Evolutionary conservation across 768 basidiomycete species (phyloP), one percentile per base, ranked within the genome.

Genomic region (Serendipita indica): DNA sequence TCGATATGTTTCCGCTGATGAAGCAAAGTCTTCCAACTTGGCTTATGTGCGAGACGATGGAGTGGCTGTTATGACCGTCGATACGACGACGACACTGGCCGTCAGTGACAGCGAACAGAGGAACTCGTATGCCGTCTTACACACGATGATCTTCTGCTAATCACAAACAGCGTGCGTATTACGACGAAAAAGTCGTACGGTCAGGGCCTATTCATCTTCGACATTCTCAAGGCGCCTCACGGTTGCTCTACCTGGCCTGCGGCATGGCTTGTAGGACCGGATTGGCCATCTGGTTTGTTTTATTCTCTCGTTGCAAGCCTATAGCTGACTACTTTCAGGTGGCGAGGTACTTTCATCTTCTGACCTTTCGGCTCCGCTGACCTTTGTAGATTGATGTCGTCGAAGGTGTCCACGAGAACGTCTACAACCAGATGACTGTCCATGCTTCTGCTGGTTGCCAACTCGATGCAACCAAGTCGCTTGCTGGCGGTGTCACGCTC

Each of bases 191-290:
- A 83, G 66, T 71, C 67, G 22, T 88, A 80, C 65, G 77, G 69
- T 49, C 68, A 73, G n/a, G 86, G 86, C 3, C 72, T 89, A 10
- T 86, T 89, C 71, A 80, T 89, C 63, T 75, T 86, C 16, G 86
- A 88, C 64, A 78, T 86, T 58, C 75, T 66, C 56, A 71, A 77
- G 1, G 25, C 25, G n/a, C 86, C 86, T 6, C 74, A 78, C 57
- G 86, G 86, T 0, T 86, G 83, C 65, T 74, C 77, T 57, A 70
- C 73, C 34, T 79, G 78, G 76, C 82, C 70, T 71, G 84, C 83
- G 69, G 84, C 72, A 58, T 78, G 76, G 77, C 61, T 63, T 33
- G 63, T 62, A 22, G 39, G n/a, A 4, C 45, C 20, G 28, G 33
- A 32, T 59, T 43, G 41, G 41, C 41, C 41, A 43, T 6, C 41